These are phyloP conservation scores for Solanum pinnatisectum DNA, from an alignment of 257 asterid genomes.

Conservation along the genomic window DNA sequence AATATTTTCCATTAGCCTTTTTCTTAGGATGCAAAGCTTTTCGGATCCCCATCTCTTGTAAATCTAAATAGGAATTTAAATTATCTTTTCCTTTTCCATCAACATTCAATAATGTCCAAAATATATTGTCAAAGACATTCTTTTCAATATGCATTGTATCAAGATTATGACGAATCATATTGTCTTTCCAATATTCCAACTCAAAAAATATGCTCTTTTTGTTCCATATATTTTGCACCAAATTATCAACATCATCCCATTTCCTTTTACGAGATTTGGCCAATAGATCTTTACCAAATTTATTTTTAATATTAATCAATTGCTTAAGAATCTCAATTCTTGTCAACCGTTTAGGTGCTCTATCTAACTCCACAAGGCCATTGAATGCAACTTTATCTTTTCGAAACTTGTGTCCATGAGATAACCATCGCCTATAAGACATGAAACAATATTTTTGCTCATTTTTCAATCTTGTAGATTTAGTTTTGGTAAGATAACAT, in stretches of 20 bases:
- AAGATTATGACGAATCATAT: neutral
- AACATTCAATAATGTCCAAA: no score
- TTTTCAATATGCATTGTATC: conserved; percentile 4
- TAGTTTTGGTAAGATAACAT: neutral
- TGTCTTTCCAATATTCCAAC: neutral
- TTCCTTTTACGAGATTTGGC: neutral
- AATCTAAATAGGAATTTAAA: no score
- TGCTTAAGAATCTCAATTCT: neutral
- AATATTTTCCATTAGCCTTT: neutral
- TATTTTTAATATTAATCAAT: neutral
- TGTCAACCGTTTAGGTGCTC: neutral
- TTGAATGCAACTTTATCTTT: neutral
- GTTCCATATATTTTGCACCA: neutral
- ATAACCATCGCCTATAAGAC: neutral
- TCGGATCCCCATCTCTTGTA: no score
- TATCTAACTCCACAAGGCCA: neutral
- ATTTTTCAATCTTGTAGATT: no score
- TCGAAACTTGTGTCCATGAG: neutral
- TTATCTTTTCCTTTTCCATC: no score
- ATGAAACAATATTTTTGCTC: neutral
- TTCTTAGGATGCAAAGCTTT: no score
- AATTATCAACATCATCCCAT: neutral
- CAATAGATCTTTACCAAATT: neutral
- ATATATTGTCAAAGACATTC: neutral
- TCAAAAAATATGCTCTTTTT: conserved; percentile 2